These are phyloP conservation scores for Phytophthora sp. DNA, from an alignment of 352 stramenopile genomes.

Conservation along the genomic window DNA sequence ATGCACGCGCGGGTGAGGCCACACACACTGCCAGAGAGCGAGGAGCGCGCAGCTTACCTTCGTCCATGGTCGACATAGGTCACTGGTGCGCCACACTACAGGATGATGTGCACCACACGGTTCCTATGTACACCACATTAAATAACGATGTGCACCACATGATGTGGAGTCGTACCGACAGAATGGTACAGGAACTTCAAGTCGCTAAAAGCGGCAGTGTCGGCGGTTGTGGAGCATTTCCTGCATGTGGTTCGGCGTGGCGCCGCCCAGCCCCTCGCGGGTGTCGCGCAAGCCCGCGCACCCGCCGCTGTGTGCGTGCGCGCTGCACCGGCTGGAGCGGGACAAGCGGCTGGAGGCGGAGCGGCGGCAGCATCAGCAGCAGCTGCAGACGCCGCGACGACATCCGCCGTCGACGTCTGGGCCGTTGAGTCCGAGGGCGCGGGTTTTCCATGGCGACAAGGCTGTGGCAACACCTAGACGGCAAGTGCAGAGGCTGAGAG, in stretches of 20 bases:
- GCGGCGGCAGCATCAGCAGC: slow-evolving; percentile 5
- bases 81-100: too few species aligned
- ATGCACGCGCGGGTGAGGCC: neutral
- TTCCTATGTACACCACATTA: too few species aligned
- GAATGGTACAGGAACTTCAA: too few species aligned
- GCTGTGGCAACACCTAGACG: slow-evolving; percentile 9
- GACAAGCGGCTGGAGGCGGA: slow-evolving; percentile 21
- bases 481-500: slow-evolving; percentile 5
- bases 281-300: slow-evolving; percentile 42
- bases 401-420: neutral
- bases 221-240: neutral
- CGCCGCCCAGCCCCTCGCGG: slow-evolving; percentile 53
- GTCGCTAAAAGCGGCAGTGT: neutral
- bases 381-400: slow-evolving; percentile 1
- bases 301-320: slow-evolving; percentile 46
- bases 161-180: too few species aligned
- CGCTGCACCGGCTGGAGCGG: slow-evolving; percentile 30
- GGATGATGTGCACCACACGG: too few species aligned
- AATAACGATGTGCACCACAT: too few species aligned
- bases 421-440: slow-evolving; percentile 16
- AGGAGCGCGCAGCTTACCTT: slow-evolving; percentile 42
- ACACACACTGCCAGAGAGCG: neutral
- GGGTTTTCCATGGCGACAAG: slow-evolving; percentile 8
- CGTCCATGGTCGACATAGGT: too few species aligned
- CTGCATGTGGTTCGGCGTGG: slow-evolving; percentile 74